Conservation (phyloP, 1,139 yeast genomes). For the Zygosaccharomyces pseudobailii region DNA sequence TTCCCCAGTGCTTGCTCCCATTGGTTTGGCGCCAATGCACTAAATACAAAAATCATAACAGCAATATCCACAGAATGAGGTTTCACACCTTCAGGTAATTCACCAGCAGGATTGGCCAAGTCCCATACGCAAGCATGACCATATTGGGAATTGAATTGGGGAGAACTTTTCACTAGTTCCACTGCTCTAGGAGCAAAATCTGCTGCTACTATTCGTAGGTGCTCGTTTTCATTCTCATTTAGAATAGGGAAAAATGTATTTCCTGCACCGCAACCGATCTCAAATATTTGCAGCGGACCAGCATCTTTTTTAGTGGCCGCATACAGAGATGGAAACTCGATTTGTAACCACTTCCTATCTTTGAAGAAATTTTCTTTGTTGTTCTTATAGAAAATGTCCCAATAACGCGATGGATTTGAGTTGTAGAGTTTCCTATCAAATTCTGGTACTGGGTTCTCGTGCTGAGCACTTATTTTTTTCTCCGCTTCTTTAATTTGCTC, state of each 20-base stretch:
- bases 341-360: constrained; percentile 92
- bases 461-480: constrained; percentile 70
- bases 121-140: constrained; percentile 96
- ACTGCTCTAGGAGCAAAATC: constrained; percentile 91
- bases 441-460: constrained; percentile 76
- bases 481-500: constrained; percentile 78
- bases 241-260: constrained; percentile 91
- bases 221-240: constrained; percentile 73
- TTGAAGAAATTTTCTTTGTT: constrained; percentile 92
- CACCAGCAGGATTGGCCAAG: constrained; percentile 69
- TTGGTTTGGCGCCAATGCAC: constrained; percentile 88
- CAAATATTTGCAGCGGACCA: constrained; percentile 71
- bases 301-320: constrained; percentile 67
- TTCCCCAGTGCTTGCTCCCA: constrained; percentile 80
- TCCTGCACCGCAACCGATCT: constrained; percentile 98
- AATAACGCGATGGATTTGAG: constrained; percentile 82
- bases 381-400: constrained; percentile 92
- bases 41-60: constrained; percentile 89
- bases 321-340: constrained; percentile 85
- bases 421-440: constrained; percentile 77
- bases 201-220: constrained; percentile 72
- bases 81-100: constrained; percentile 77
- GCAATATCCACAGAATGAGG: constrained; percentile 83
- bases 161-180: constrained; percentile 66
- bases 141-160: constrained; percentile 53